Base-by-base conservation (phyloP, 1,139 yeast species). In the Kodamaea derodonti region DNA sequence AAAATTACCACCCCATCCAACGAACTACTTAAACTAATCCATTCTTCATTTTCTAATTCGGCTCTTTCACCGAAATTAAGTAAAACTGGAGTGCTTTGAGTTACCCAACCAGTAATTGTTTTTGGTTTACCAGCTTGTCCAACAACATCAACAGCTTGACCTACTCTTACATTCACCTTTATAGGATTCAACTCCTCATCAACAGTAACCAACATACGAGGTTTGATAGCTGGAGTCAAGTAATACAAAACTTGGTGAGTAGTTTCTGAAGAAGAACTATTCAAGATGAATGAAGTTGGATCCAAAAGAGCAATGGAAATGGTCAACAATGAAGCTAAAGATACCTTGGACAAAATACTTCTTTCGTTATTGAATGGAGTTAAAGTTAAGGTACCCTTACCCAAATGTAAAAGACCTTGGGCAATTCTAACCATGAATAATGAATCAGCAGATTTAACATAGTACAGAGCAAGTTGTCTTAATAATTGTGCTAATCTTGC, bases 121-220 rank as follows among this genome's bases (percentile, higher is more conserved):
- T 92, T 92, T 28, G 98, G 98, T 52, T 87, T 87, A 67, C 99
- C 98, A 0, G 97, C 98, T 61, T 90, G 97, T 24, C 98, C 98
- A 42, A 94, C 97, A 30, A 90, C 87, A 58, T 94, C 98, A 30
- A 94, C 98, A 4, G 98, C 97, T 66, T 92, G 97, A 46, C 98
- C 98, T 26, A 94, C 97, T 55, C 98, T 79, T 7, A 92, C 98
- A 50, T 88, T 92, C 10, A 92, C 97, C 69, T 92, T 92, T 46
- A 92, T 66, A 23, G 97, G 97, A 40, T 70, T 69, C 56, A 92
- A 76, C 20, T 84, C 78, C 57, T 90, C 97, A 58, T 90, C 96
- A 32, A 94, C 84, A 0, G 98, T 90, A 28, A 94, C 74, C 49
- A 94, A 76, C 84, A 86, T 87, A 52, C 97, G 80, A 37, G 99